Conservation (phyloP, 768 basidiomycete species). For the Leccinum arenicola region DNA sequence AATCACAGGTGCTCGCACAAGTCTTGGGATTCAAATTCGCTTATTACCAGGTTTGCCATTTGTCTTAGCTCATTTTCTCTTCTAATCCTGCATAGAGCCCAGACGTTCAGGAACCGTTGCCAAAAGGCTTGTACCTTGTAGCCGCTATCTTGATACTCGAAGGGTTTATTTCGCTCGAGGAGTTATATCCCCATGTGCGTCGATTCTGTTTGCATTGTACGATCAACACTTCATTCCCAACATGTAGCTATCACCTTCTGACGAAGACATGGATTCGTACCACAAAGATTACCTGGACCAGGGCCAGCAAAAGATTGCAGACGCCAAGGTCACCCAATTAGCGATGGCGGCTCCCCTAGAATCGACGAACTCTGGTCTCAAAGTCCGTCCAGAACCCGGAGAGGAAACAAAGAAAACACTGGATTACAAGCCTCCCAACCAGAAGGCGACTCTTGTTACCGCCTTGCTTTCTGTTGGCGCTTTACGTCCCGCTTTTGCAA, state of each 20-base stretch:
- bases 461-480: constrained; percentile 89
- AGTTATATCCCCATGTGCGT: constrained; percentile 89
- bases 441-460: constrained; percentile 74
- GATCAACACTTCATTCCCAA: constrained; percentile 6
- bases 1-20: constrained; percentile 74
- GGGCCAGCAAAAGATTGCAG: constrained; percentile 61
- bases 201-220: neutral
- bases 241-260: constrained; percentile 65
- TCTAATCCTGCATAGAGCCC: constrained; percentile 40
- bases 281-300: constrained; percentile 63
- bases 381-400: constrained; percentile 39
- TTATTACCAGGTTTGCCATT: constrained; percentile 72
- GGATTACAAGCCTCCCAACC: constrained; percentile 54
- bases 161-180: constrained; percentile 81
- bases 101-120: constrained; percentile 59
- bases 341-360: constrained; percentile 85
- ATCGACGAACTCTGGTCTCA: constrained; percentile 40
- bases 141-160: constrained; percentile 89
- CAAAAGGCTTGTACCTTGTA: constrained; percentile 73
- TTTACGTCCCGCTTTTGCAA: constrained; percentile 68
- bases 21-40: constrained; percentile 98
- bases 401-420: constrained; percentile 34
- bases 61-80: neutral
- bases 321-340: constrained; percentile 70
- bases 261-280: constrained; percentile 70